Percentiles rank a stretch among this genome's conserved stretches.
Conservation (phyloP, 1,139 yeast genomes). For the Kluyveromyces sp. region DNA sequence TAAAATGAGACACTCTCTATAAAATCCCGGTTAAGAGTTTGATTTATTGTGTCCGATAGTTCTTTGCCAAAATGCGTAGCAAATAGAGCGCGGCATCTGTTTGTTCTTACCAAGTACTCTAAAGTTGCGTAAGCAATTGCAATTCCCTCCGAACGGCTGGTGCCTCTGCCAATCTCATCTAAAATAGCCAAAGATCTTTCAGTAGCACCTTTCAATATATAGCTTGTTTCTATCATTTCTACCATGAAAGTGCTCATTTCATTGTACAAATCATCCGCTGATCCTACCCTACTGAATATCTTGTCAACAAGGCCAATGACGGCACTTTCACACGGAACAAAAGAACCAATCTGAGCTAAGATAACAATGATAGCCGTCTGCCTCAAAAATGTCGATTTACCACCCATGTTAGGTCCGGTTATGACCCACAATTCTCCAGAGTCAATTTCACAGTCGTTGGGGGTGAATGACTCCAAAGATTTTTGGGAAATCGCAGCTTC, state of each 20-base stretch:
- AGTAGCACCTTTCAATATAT: conserved; percentile 72
- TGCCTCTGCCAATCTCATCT: conserved; percentile 96
- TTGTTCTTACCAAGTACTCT: conserved; percentile 46
- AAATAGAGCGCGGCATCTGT: conserved; percentile 70
- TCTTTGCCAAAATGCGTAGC: conserved; percentile 92
- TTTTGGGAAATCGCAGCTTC: conserved; percentile 55
- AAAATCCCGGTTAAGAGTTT: conserved; percentile 28
- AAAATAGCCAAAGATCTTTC: conserved; percentile 71
- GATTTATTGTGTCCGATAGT: conserved; percentile 38
- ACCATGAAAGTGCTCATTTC: conserved; percentile 95
- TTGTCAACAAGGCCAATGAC: conserved; percentile 75
- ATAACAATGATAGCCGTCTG: conserved; percentile 82
- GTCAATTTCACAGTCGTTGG: conserved; percentile 52
- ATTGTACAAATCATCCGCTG: conserved; percentile 81
- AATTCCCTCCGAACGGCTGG: conserved; percentile 82
- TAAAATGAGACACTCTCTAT: conserved; percentile 40
- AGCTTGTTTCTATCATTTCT: conserved; percentile 92
- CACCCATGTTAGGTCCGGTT: conserved; percentile 98
- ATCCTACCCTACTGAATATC: conserved; percentile 82
- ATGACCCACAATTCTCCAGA: conserved; percentile 55
- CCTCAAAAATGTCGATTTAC: conserved; percentile 83
- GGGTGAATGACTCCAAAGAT: conserved; percentile 44
- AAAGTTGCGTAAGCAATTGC: conserved; percentile 85
- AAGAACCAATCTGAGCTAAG: conserved; percentile 84
- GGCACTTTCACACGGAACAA: conserved; percentile 75